phyloP scores from a whole-genome alignment of 139 green algal genomes.

The Chlamydomonas eustigma region DNA sequence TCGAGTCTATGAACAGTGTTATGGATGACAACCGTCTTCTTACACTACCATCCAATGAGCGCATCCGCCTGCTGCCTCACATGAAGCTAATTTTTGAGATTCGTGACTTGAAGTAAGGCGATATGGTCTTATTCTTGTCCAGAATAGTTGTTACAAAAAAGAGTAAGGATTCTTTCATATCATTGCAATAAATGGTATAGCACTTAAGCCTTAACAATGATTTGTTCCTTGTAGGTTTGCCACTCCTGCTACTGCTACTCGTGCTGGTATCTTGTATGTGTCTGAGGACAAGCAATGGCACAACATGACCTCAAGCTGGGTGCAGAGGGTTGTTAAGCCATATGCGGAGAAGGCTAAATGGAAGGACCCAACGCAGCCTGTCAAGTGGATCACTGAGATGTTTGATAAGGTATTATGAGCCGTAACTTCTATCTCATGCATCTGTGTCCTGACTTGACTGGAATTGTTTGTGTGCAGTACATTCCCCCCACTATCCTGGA shows the following conservation, averaged over 20 bases:
- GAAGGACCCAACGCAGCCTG: constrained; percentile 65
- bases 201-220: too few relatives aligned
- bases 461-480: constrained; percentile 38
- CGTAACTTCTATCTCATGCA: too few relatives aligned
- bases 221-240: constrained; percentile 45
- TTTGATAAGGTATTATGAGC: constrained; percentile 72
- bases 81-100: constrained; percentile 91
- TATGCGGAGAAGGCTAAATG: constrained; percentile 80
- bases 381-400: constrained; percentile 65
- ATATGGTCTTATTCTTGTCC: constrained; percentile 37
- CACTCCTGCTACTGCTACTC: constrained; percentile 78
- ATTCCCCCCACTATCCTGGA: constrained; percentile 68
- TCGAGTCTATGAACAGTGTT: constrained; percentile 87
- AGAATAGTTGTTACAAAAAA: too few relatives aligned
- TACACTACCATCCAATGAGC: constrained; percentile 83
- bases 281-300: constrained; percentile 77
- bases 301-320: constrained; percentile 71
- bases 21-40: constrained; percentile 89
- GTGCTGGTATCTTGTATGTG: constrained; percentile 83
- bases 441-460: neutral
- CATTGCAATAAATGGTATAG: too few relatives aligned
- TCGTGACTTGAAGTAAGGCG: constrained; percentile 59
- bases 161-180: too few relatives aligned
- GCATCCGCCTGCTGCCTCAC: constrained; percentile 79
- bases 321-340: constrained; percentile 48